Conservation (phyloP, 1,284 basidiomycete genomes). For the Coniferiporia weirii region DNA sequence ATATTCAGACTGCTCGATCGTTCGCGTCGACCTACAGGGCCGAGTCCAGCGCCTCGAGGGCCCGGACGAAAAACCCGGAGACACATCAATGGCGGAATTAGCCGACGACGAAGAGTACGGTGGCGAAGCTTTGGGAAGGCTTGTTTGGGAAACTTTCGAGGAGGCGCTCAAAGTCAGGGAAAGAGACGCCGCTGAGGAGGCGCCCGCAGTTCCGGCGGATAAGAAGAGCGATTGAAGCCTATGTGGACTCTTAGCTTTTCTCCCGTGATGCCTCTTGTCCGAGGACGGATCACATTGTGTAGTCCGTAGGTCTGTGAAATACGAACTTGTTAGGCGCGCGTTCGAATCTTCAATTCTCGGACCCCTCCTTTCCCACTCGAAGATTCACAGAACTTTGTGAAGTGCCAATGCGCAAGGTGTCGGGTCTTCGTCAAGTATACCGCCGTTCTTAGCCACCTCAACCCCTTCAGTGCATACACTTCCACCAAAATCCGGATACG, state of each 20-base stretch:
- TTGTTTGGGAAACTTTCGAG: constrained; percentile 73
- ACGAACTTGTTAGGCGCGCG: too few relatives aligned
- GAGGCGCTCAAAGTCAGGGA: constrained; percentile 53
- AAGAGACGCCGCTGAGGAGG: background rate
- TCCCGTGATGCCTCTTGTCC: background rate
- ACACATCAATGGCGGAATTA: constrained; percentile 24
- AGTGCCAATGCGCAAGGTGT: too few relatives aligned
- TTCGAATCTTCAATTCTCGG: too few relatives aligned
- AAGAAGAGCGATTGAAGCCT: background rate
- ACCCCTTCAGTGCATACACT: too few relatives aligned
- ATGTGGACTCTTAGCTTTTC: too few relatives aligned
- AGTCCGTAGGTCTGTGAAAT: too few relatives aligned
- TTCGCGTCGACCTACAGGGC: constrained; percentile 17
- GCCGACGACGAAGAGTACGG: constrained; percentile 63
- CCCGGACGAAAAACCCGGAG: constrained; percentile 3
- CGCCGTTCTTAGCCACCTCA: too few relatives aligned
- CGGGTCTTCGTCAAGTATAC: too few relatives aligned
- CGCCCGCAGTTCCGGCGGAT: background rate
- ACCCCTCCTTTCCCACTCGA: too few relatives aligned
- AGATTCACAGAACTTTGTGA: too few relatives aligned
- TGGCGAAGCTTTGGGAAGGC: constrained; percentile 56
- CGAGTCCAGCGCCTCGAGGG: constrained; percentile 7
- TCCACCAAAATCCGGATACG: too few relatives aligned
- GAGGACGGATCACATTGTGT: background rate
- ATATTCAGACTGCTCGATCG: constrained; percentile 26